A percentile compares a stretch with the other conserved stretches of the same genome.
These are phyloP conservation scores for Wickerhamiella pararugosa DNA, from an alignment of 1,139 yeast species.

Conservation along the genomic window DNA sequence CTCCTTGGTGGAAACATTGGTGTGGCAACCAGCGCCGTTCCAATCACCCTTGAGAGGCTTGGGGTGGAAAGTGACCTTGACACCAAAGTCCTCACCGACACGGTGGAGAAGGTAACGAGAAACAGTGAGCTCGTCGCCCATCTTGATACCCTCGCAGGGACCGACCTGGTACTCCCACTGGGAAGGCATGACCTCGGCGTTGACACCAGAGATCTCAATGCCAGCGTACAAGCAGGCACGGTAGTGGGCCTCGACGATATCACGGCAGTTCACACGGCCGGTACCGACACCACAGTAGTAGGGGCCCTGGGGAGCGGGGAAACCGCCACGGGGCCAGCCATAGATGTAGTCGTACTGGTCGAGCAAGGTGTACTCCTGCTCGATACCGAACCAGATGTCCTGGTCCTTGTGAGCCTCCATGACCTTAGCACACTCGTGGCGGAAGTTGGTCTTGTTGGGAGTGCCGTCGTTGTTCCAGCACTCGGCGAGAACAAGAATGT, in stretches of 20 bases:
- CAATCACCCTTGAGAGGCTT: constrained; percentile 98
- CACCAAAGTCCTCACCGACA: constrained; percentile 97
- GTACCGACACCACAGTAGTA: constrained; percentile 99
- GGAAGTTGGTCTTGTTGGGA: constrained; percentile 95
- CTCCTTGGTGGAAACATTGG: constrained; percentile 81
- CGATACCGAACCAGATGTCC: constrained; percentile 93
- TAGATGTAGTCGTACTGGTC: constrained; percentile 82
- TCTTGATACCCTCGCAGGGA: constrained; percentile 84
- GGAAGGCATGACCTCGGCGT: constrained; percentile 99
- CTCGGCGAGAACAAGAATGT: constrained; percentile 85
- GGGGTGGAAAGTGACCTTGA: constrained; percentile 97
- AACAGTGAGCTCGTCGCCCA: constrained; percentile 97
- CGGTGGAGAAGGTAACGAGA: constrained; percentile 86
- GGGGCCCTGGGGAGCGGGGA: constrained; percentile 99
- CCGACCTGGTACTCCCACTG: constrained; percentile 99
- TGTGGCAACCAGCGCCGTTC: constrained; percentile 99
- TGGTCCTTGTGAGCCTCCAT: constrained; percentile 84
- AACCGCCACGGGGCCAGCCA: constrained; percentile 99
- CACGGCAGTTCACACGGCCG: constrained; percentile 96
- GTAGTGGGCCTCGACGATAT: constrained; percentile 97
- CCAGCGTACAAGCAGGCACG: constrained; percentile 94
- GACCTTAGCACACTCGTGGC: constrained; percentile 93
- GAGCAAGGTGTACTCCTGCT: constrained; percentile 94
- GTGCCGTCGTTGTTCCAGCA: constrained; percentile 99
- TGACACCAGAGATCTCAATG: constrained; percentile 80